Evolutionary conservation across 202 grass and related monocot genomes (phyloP), one percentile per base, ranked within the genome.

Genomic region (Carex sylvatica): DNA sequence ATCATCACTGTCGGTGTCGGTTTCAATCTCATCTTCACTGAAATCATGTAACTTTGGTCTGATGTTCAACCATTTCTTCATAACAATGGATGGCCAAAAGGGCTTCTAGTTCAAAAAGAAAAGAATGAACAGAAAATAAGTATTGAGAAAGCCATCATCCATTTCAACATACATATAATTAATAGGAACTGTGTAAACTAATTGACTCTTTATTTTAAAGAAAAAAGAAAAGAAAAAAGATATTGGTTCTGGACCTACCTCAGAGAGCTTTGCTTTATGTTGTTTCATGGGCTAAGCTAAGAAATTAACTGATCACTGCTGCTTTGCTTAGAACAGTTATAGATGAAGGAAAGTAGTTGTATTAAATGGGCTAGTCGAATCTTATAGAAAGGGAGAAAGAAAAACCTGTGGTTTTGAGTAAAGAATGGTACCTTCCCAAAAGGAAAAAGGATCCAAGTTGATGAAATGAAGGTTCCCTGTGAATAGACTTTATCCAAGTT

Each of bases 1-100:
- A 78, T 88, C 87, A 61, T 89, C 89, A 68, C 61, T 67, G 15
- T 89, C 89, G 4, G 82, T 86, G 56, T 90, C 91, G n/a, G 89
- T 84, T 64, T 89, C 91, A 49, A 86, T 49, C 84, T 94, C 91
- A 70, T 91, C 91, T 85, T 91, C 89, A 65, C 91, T 94, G 85
- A 94, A 94, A 77, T 91, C 91, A 74, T 91, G 80, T 71, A 91
- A 70, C 64, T 94, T 94, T 6, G 92, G 87, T 87, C 74, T 88
- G 65, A 91, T 94, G 82, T 94, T 94, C 77, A 94, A 74, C 89
- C 87, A 94, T 86, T 94, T 94, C 64, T 74, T 91, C 89, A 89
- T 75, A 36, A 94, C 69, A 65, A 86, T 74, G 16, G 87, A 87
- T 67, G 89, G 83, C 92, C 89, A 91, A 66, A 89, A 94, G 51